A percentile compares a stretch with the other conserved stretches of the same genome.
Evolutionary conservation across 176 grass and related monocot genomes (phyloP).

Genomic region (Rhipidocladum racemiflorum): DNA sequence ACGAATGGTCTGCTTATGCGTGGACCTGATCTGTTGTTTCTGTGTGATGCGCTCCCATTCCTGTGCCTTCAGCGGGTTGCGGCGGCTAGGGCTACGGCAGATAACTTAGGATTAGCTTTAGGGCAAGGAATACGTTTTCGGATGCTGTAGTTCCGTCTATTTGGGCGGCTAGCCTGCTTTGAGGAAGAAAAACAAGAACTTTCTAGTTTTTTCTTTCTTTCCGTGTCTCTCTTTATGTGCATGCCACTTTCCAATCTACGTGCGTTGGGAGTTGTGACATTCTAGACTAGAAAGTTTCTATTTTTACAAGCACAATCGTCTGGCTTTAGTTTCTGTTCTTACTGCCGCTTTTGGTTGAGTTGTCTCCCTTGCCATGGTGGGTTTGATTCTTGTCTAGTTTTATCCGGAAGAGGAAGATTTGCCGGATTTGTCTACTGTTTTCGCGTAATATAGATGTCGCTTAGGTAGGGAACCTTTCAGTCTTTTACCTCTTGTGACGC

Average conservation of each 20-base stretch:
- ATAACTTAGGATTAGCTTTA: not conserved
- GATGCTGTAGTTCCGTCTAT: not conserved
- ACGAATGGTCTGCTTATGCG: not conserved
- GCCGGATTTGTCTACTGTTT: not conserved
- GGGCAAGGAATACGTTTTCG: not conserved
- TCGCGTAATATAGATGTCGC: not conserved
- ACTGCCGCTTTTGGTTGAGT: not conserved
- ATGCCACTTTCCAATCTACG: not conserved
- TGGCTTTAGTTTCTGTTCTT: not conserved
- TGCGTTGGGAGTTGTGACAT: not conserved
- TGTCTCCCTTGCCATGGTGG: not conserved
- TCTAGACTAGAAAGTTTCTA: not conserved
- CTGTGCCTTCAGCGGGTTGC: too few species aligned
- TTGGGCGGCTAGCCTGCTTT: not conserved
- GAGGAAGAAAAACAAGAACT: not conserved
- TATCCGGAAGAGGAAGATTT: not conserved
- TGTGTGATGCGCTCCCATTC: not conserved
- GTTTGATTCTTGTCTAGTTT: not conserved
- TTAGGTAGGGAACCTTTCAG: not conserved
- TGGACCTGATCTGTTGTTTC: not conserved
- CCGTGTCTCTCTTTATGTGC: not conserved
- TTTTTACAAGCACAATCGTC: not conserved
- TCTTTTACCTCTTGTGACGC: not conserved
- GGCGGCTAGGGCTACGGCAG: not conserved
- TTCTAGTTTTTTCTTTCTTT: not conserved